phyloP scores from a whole-genome alignment of 1,284 basidiomycete species.

The Stereum hirsutum region DNA sequence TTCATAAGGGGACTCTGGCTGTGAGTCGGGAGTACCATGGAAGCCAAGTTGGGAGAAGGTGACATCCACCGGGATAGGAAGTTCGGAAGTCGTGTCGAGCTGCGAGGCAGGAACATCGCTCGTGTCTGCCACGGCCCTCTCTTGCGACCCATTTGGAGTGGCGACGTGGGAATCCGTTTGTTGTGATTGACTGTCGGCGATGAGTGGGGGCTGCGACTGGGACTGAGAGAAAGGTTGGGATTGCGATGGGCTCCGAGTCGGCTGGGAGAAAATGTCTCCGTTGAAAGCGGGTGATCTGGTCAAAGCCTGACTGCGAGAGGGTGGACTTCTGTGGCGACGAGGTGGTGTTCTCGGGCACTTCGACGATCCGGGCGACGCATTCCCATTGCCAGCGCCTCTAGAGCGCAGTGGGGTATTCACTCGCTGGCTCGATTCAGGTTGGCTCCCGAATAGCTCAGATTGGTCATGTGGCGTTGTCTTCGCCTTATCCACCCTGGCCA shows the following conservation, averaged over 20 bases:
- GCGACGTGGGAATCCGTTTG: conserved; percentile 41
- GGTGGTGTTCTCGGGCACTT: too few species aligned
- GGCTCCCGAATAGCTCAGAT: too few species aligned
- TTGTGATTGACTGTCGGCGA: conserved; percentile 30
- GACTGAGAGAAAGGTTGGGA: conserved; percentile 5
- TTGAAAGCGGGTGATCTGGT: too few species aligned
- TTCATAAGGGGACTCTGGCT: not conserved
- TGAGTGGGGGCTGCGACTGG: conserved; percentile 11
- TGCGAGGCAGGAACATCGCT: conserved; percentile 28
- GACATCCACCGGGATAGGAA: conserved; percentile 18
- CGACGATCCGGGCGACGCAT: too few species aligned
- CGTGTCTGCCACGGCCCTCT: conserved; percentile 27
- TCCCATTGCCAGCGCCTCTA: too few species aligned
- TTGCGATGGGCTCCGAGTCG: conserved; percentile 4
- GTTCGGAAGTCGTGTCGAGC: conserved; percentile 24
- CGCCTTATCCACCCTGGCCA: too few species aligned
- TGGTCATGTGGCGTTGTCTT: too few species aligned
- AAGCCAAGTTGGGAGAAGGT: conserved; percentile 26
- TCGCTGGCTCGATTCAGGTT: too few species aligned
- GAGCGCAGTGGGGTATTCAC: too few species aligned
- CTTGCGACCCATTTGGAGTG: conserved; percentile 46
- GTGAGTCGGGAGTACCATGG: conserved; percentile 14
- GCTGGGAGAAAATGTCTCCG: too few species aligned
- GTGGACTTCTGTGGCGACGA: too few species aligned
- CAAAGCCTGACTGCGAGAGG: too few species aligned